Conservation (phyloP, 768 basidiomycete genomes). For the Russula ochroleuca region DNA sequence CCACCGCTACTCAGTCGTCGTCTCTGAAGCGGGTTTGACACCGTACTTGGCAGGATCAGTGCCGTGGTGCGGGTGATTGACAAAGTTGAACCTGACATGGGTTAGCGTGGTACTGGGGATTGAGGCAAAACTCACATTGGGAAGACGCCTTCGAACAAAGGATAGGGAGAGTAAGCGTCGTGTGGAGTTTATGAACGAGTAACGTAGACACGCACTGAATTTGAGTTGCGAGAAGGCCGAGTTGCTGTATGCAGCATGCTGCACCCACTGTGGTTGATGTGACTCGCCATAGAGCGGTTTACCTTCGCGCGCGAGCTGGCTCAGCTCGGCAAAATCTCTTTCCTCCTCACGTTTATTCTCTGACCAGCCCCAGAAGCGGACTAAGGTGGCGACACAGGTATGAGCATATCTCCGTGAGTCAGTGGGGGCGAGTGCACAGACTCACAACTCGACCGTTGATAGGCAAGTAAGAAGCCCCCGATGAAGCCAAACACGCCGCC, state of each 20-base stretch:
- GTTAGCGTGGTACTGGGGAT: constrained; percentile 7
- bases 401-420: constrained; percentile 14
- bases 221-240: constrained; percentile 92
- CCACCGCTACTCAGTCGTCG: constrained; percentile 27
- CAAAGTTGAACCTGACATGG: constrained; percentile 80
- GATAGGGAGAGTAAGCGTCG: neutral
- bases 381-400: constrained; percentile 37
- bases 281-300: constrained; percentile 85
- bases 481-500: constrained; percentile 78
- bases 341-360: constrained; percentile 83
- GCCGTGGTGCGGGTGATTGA: constrained; percentile 85
- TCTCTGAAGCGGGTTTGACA: constrained; percentile 28
- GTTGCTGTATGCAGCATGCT: constrained; percentile 81
- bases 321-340: constrained; percentile 73
- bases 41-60: constrained; percentile 77
- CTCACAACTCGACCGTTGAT: constrained; percentile 86
- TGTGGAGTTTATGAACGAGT: neutral
- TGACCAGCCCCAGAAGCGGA: constrained; percentile 93
- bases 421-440: constrained; percentile 21
- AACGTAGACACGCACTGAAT: constrained; percentile 55
- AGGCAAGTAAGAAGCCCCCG: constrained; percentile 90
- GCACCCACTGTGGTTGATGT: constrained; percentile 78
- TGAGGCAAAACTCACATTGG: constrained; percentile 55
- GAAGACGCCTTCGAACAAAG: constrained; percentile 49
- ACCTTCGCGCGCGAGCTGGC: constrained; percentile 67